phyloP scores from a whole-genome alignment of 495 filamentous ascomycete species.

The Annulohypoxylon bovei region DNA sequence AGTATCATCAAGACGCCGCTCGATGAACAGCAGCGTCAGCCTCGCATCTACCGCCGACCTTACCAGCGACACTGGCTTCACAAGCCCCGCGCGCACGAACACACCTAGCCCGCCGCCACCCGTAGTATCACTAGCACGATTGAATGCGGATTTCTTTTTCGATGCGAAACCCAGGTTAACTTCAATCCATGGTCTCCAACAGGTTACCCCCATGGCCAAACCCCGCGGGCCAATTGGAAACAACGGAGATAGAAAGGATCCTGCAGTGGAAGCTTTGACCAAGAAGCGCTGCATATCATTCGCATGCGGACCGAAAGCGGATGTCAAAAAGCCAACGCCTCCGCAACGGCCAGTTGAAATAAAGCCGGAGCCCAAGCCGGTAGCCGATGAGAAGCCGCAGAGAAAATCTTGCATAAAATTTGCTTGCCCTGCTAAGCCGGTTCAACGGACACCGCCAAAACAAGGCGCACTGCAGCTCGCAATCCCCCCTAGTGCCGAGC shows the following conservation, averaged over 20 bases:
- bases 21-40: slow-evolving; percentile 80
- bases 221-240: slow-evolving; percentile 21
- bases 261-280: slow-evolving; percentile 47
- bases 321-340: slow-evolving; percentile 42
- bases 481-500: slow-evolving; percentile 30
- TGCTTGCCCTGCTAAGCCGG: slow-evolving; percentile 53
- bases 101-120: slow-evolving; percentile 87
- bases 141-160: slow-evolving; percentile 42
- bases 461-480: slow-evolving; percentile 19
- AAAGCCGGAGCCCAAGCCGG: slow-evolving; percentile 40
- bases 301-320: slow-evolving; percentile 72
- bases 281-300: slow-evolving; percentile 91
- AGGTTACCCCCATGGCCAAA: slow-evolving; percentile 22
- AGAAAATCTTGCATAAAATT: slow-evolving; percentile 60
- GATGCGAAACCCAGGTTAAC: slow-evolving; percentile 30
- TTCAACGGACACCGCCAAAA: slow-evolving; percentile 34
- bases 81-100: slow-evolving; percentile 87
- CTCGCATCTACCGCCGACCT: slow-evolving; percentile 83
- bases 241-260: slow-evolving; percentile 35
- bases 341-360: slow-evolving; percentile 41
- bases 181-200: slow-evolving; percentile 26
- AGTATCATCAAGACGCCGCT: slow-evolving; percentile 62
- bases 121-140: slow-evolving; percentile 40
- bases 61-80: slow-evolving; percentile 90
- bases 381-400: slow-evolving; percentile 49